Conservation (phyloP, 768 basidiomycete genomes). For the Vishniacozyma victoriae region DNA sequence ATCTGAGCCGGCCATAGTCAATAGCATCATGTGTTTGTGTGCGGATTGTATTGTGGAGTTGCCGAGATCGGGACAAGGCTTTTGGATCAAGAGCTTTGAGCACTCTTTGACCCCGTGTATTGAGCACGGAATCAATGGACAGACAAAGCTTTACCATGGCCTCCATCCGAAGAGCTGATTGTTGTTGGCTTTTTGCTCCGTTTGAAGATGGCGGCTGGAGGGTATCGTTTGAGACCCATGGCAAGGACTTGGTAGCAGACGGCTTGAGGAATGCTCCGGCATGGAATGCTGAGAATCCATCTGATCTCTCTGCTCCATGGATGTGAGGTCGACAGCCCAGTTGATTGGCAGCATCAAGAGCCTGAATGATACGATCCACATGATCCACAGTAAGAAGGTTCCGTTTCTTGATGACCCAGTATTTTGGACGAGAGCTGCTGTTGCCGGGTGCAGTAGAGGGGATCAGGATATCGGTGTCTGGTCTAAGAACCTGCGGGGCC, state of each 20-base stretch:
- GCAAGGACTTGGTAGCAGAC: not conserved
- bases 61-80: no score
- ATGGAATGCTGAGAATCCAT: not conserved
- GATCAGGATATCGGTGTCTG: not conserved
- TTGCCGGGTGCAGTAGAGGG: not conserved
- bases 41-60: no score
- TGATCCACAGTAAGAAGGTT: not conserved
- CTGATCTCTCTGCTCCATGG: not conserved
- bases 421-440: not conserved
- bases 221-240: slow-evolving; percentile 1
- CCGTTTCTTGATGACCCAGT: not conserved
- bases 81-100: not conserved
- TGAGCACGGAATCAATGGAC: slow-evolving; percentile 1
- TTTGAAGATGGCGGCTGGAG: not conserved
- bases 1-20: not conserved
- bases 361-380: not conserved
- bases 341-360: not conserved
- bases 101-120: not conserved
- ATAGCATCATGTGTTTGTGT: not conserved
- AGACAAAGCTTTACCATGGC: not conserved
- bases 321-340: not conserved
- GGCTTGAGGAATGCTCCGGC: not conserved
- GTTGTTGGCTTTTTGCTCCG: not conserved
- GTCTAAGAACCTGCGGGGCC: not conserved
- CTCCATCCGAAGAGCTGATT: not conserved